phyloP scores from a whole-genome alignment of 2,329 filamentous ascomycete species.

The Zasmidium angulare region DNA sequence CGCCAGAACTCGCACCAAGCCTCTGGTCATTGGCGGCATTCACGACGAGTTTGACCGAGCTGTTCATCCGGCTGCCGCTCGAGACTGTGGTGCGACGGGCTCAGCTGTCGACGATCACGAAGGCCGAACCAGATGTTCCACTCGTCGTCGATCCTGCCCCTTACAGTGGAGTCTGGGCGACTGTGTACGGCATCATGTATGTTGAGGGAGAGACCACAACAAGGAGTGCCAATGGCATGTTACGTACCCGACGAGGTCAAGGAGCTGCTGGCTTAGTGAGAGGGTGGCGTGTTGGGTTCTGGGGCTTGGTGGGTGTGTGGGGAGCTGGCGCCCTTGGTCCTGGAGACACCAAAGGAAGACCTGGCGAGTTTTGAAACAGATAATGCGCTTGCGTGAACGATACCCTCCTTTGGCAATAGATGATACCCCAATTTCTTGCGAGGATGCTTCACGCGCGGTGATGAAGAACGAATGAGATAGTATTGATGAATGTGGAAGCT shows the following conservation, averaged over 20 bases:
- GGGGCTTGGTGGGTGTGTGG: slow-evolving; percentile 74
- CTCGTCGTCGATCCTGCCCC: slow-evolving; percentile 78
- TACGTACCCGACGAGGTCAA: slow-evolving; percentile 60
- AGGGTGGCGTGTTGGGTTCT: slow-evolving; percentile 76
- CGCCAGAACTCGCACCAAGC: slow-evolving; percentile 76
- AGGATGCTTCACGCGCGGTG: not conserved
- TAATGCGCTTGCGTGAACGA: not conserved
- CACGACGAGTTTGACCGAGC: slow-evolving; percentile 72
- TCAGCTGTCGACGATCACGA: slow-evolving; percentile 58
- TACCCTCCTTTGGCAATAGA: not conserved
- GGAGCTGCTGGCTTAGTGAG: slow-evolving; percentile 68
- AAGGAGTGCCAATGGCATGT: slow-evolving; percentile 36
- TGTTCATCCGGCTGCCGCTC: slow-evolving; percentile 83
- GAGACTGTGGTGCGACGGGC: slow-evolving; percentile 89
- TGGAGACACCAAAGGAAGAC: slow-evolving; percentile 56
- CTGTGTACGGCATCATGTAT: slow-evolving; percentile 81
- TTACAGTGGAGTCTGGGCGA: slow-evolving; percentile 85
- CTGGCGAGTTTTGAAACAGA: slow-evolving; percentile 29
- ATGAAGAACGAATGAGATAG: not conserved
- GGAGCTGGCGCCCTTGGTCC: slow-evolving; percentile 64
- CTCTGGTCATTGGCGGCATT: slow-evolving; percentile 83
- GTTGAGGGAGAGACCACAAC: slow-evolving; percentile 68
- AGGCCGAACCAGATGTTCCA: slow-evolving; percentile 48
- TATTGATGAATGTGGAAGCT: not conserved
- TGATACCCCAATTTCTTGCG: not conserved